Evolutionary conservation across 225 moss, liverwort and hornwort genomes (phyloP).

Genomic region (Climacium dendroides): DNA sequence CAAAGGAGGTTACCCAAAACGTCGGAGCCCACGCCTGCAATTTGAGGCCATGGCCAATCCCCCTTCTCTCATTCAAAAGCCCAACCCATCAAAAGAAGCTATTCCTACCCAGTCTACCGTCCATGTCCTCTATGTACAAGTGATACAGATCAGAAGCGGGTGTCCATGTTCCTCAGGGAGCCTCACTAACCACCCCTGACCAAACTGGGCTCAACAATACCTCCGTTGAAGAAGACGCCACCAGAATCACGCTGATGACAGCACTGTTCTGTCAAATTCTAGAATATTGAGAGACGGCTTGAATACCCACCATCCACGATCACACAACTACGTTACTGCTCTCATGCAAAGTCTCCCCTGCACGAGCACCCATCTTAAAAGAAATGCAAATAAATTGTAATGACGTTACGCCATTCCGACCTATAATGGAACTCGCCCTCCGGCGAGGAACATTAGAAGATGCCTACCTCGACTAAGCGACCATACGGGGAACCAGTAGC

Average conservation of each 20-base stretch:
- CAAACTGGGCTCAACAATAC: background rate
- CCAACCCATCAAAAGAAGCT: background rate
- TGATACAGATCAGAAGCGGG: background rate
- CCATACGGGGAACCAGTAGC: background rate
- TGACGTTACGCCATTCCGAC: background rate
- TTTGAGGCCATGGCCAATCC: background rate
- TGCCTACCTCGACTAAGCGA: background rate
- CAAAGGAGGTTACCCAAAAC: background rate
- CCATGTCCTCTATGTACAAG: slow-evolving; percentile 25
- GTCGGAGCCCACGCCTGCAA: background rate
- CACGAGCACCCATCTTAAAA: background rate
- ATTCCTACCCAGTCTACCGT: background rate
- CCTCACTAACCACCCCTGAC: background rate
- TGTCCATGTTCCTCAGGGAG: background rate
- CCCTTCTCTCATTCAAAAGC: background rate
- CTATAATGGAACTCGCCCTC: background rate
- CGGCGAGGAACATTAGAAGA: background rate
- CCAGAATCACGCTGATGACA: background rate
- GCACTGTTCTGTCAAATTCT: background rate
- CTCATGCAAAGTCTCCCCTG: background rate
- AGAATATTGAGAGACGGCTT: background rate
- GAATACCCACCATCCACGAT: background rate
- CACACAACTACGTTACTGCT: background rate
- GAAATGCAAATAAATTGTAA: background rate
- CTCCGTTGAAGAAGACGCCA: background rate